Evolutionary conservation across 2,329 filamentous ascomycete genomes (phyloP), one percentile per base, ranked within the genome.

Genomic region (Hypoxylon sp.): DNA sequence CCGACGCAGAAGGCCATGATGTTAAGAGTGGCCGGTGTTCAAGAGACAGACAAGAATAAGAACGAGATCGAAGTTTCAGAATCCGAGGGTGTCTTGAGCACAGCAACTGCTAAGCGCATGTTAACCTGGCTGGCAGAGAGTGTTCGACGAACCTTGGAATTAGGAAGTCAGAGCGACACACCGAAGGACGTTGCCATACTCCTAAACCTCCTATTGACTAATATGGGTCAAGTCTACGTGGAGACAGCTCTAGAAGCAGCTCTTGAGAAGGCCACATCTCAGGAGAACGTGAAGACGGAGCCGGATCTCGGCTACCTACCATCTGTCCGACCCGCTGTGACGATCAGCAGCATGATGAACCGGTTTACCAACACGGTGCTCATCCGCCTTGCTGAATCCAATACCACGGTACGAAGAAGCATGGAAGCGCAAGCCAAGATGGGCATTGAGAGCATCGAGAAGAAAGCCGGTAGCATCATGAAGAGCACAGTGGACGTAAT

Each of bases 51-150:
- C 70, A 89, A 89, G 61, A 90, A 91, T 75, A 92, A 93, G 79
- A 91, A 92, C 72, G 94, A 97, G 57, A 93, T 97, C 63, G 94
- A 97, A 77, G 92, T 98, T 32, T 90, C 91, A 0, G 96, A 98
- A 65, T 90, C 95, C 76, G 95, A 99, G 75, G 96, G 96, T 34
- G 85, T 89, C 62, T 83, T 98, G 25, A 95, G 90, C 72, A 84
- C 97, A 3, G 85, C 89, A n/a, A 94, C 92, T 78, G 93, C 94
- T n/a, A 98, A 98, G 81, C 89, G 96, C 63, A 99, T 99, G 94
- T 87, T 99, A 66, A 97, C 93, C 77, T 99, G 96, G 96, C 84
- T 99, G 43, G 96, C 96, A 2, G 96, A 99, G 82, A 94, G 93
- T 68, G 95, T 99, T 23, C 92, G 96, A 41, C 87, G 96, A 69